Evolutionary conservation across 2,329 filamentous ascomycete species (phyloP), one percentile per base, ranked within the genome.

Genomic region (Exophiala lecanii-corni): DNA sequence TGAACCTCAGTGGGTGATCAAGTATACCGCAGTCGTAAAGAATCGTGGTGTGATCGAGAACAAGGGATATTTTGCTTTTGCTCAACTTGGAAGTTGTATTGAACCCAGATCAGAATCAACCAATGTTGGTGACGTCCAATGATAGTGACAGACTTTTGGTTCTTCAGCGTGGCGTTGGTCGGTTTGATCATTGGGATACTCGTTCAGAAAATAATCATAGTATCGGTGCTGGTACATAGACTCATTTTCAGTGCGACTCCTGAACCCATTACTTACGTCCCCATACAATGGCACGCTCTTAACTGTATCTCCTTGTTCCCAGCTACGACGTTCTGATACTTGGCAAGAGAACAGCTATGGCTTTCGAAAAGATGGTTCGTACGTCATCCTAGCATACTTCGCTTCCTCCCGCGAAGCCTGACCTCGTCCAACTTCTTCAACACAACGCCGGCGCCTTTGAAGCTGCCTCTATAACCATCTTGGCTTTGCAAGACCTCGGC

Each of bases 11-110:
- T 98, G 92, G 91, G 92, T 97, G 19, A 84, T 91, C 55, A 94
- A 97, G 63, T 98, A 98, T 63, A 96, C 91, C 26, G 92, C 92
- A 1, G 91, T 97, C 45, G 87, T 97, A 30, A 85, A 86, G 63
- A 85, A 97, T 62, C 76, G 92, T 41, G 92, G 92, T 10, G 92
- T 98, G 6, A 91, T 98, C 53, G 92, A 98, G 72, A 95, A 92
- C 62, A 98, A 97, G 72, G 92, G 92, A 5, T 97, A 96, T 66
- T 96, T 96, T 71, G 91, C 91, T 1, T 80, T 82, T 15, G 91
- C 89, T 2, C 82, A 88, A 60, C 65, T 92, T 53, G 69, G 71
- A 35, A 70, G 72, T 42, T 69, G 66, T 53, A 62, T 68, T 39
- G 55, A 58, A 37, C 54, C 50, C 48, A 6, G 23, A 12, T 12